Conservation (phyloP, 257 asterid genomes). For the Solanum bulbocastanum region DNA sequence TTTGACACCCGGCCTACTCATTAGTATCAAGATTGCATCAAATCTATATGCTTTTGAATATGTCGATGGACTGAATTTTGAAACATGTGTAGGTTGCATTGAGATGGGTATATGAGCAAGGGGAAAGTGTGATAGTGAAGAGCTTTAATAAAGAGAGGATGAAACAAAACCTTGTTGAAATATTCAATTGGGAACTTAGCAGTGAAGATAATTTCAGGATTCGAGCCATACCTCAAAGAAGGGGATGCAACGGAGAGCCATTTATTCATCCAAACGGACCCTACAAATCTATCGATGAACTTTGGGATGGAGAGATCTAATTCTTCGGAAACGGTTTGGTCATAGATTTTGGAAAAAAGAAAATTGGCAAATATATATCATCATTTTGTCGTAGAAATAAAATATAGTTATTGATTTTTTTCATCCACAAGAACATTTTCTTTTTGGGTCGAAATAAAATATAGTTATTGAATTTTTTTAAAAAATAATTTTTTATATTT, state of each 20-base stretch:
- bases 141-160: conserved; percentile 27
- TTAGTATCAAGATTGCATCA: too few species aligned
- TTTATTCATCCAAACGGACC: background rate
- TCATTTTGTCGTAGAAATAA: too few species aligned
- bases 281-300: background rate
- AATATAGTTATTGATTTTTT: too few species aligned
- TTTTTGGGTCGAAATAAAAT: too few species aligned
- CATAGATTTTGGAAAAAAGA: too few species aligned
- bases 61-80: background rate
- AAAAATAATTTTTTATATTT: too few species aligned
- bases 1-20: too few species aligned
- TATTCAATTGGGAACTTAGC: conserved; percentile 14
- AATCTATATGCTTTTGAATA: too few species aligned
- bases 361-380: too few species aligned
- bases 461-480: too few species aligned
- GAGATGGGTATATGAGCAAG: conserved; percentile 33
- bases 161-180: conserved; percentile 17
- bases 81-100: conserved; percentile 15
- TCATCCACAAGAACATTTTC: too few species aligned
- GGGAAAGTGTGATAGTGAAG: conserved; percentile 14
- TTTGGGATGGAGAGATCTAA: background rate
- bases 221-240: background rate
- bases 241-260: background rate
- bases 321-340: too few species aligned
- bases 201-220: background rate